These are phyloP conservation scores for Pythium aristosporum DNA, from an alignment of 352 stramenopile genomes.

Conservation along the genomic window DNA sequence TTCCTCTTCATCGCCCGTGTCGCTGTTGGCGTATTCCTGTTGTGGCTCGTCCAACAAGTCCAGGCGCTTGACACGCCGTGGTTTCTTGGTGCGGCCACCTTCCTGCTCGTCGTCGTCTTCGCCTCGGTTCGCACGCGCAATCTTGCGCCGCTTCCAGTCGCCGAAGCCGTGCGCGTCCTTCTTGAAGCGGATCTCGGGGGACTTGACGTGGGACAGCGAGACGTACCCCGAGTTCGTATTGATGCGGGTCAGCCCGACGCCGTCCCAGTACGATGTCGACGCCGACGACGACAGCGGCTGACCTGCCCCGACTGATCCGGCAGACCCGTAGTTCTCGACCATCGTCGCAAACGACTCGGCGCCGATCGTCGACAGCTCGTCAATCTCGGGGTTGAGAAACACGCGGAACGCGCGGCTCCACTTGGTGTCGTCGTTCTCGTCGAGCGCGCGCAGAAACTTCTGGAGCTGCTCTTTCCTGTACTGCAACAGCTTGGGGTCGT, in stretches of 20 bases:
- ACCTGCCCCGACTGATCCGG: background rate
- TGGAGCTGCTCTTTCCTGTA: conserved; percentile 64
- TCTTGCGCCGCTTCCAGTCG: conserved; percentile 55
- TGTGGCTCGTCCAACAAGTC: conserved; percentile 25
- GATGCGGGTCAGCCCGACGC: conserved; percentile 29
- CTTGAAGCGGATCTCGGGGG: conserved; percentile 76
- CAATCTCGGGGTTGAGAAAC: conserved; percentile 65
- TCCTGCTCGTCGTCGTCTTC: conserved; percentile 35
- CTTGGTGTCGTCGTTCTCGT: conserved; percentile 56
- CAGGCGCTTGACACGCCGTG: conserved; percentile 14
- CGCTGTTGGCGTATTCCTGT: conserved; percentile 21
- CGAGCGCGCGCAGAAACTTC: conserved; percentile 57
- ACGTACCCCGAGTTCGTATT: conserved; percentile 64
- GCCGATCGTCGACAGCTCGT: conserved; percentile 41
- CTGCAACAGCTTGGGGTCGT: conserved; percentile 71
- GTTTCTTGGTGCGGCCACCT: conserved; percentile 4
- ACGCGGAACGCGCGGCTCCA: conserved; percentile 54
- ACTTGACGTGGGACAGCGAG: conserved; percentile 71
- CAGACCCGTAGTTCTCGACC: conserved; percentile 19
- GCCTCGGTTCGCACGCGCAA: conserved; percentile 37
- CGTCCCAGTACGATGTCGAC: conserved; percentile 12
- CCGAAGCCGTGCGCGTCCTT: conserved; percentile 40
- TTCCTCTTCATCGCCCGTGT: conserved; percentile 38
- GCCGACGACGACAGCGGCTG: conserved; percentile 6
- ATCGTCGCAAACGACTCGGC: conserved; percentile 24